These are phyloP conservation scores for Mrakia frigida DNA, from an alignment of 768 basidiomycete species.

Conservation along the genomic window DNA sequence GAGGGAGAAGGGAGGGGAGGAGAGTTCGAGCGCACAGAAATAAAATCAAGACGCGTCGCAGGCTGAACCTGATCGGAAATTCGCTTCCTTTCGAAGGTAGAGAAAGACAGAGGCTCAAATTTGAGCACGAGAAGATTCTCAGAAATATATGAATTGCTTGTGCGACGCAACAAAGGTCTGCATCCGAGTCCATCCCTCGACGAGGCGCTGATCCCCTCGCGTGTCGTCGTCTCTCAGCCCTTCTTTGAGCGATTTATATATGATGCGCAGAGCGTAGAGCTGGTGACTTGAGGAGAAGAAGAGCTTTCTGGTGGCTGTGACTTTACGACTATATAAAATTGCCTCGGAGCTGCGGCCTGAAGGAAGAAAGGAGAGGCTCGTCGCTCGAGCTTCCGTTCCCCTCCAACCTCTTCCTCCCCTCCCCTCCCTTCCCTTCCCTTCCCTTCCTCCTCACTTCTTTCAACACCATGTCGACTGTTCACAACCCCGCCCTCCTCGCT, in stretches of 20 bases:
- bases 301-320: not conserved
- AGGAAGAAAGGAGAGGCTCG: no score
- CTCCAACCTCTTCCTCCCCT: not conserved
- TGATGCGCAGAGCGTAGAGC: not conserved
- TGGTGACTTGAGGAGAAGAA: not conserved
- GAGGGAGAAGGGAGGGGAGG: no score
- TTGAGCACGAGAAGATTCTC: no score
- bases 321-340: no score
- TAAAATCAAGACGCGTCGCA: no score
- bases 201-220: no score
- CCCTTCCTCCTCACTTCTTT: not conserved
- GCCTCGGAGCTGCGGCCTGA: no score
- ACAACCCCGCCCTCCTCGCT: not conserved
- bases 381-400: not conserved
- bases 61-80: no score
- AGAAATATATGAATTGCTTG: no score
- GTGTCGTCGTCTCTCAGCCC: not conserved
- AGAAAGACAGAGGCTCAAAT: no score
- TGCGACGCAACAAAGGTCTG: not conserved
- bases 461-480: not conserved
- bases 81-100: no score
- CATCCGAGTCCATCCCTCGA: not conserved
- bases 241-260: not conserved
- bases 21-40: no score
- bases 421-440: not conserved